Conservation (phyloP, 345 rosid genomes). For the Rhizophora apiculata region DNA sequence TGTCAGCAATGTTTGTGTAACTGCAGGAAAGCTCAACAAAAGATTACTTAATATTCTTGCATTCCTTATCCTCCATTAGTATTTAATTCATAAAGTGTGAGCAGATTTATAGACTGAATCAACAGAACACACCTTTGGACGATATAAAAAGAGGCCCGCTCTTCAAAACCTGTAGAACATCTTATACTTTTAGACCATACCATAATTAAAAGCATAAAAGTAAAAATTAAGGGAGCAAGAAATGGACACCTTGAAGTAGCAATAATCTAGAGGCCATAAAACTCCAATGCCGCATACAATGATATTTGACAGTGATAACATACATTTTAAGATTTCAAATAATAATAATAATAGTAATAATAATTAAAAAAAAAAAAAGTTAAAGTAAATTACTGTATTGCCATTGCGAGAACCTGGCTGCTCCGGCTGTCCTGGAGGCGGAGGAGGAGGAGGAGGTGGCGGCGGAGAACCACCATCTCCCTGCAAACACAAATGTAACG, state of each 20-base stretch:
- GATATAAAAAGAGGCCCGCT: conserved; percentile 30
- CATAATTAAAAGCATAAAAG: background rate
- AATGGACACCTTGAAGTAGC: background rate
- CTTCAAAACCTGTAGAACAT: conserved; percentile 21
- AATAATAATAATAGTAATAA: background rate
- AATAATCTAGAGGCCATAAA: background rate
- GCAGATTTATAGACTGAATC: background rate
- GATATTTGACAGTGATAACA: background rate
- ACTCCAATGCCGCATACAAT: no score
- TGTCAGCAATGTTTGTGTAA: background rate
- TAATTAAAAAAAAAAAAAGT: background rate
- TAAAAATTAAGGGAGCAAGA: background rate
- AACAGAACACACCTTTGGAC: conserved; percentile 21
- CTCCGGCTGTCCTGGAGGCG: conserved; percentile 15
- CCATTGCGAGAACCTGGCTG: conserved; percentile 4
- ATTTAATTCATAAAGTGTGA: background rate
- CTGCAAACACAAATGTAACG: background rate
- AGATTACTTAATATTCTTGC: background rate
- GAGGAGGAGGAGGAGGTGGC: conserved; percentile 14
- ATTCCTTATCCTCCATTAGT: background rate
- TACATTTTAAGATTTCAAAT: no score
- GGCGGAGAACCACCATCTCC: conserved; percentile 14
- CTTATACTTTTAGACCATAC: conserved; percentile 1
- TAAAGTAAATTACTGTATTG: conserved; percentile 7
- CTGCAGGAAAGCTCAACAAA: background rate